Percentiles rank a stretch among this genome's conserved stretches.
Conservation (phyloP, 1,284 basidiomycete genomes). For the Naganishia liquefaciens region DNA sequence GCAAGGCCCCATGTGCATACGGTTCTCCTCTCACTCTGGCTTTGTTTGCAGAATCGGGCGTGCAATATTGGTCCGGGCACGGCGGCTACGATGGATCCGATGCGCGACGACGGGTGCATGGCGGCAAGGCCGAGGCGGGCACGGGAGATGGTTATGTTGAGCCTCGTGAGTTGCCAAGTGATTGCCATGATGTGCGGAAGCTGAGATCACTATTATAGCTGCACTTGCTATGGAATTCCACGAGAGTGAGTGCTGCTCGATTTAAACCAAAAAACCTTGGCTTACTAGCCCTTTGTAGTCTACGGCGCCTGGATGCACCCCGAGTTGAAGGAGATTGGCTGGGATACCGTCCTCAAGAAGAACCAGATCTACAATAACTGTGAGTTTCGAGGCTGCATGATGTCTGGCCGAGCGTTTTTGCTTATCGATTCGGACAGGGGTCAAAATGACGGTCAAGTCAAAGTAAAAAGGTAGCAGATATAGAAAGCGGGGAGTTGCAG, state of each 20-base stretch:
- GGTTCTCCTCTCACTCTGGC: too few relatives aligned
- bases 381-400: not conserved
- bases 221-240: constrained; percentile 35
- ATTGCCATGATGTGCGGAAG: not conserved
- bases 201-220: constrained; percentile 5
- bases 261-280: not conserved
- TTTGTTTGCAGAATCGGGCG: constrained; percentile 29
- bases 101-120: constrained; percentile 28
- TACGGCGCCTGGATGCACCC: constrained; percentile 34
- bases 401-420: not conserved
- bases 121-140: constrained; percentile 28
- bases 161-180: constrained; percentile 18
- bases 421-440: constrained; percentile 11
- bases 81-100: constrained; percentile 34
- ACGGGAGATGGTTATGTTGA: constrained; percentile 30
- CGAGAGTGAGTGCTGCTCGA: constrained; percentile 13
- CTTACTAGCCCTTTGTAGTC: constrained; percentile 14
- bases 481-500: not conserved
- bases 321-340: constrained; percentile 30
- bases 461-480: not conserved
- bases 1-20: not conserved
- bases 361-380: constrained; percentile 34
- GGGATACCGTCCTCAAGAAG: constrained; percentile 34
- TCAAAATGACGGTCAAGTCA: constrained; percentile 25
- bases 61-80: constrained; percentile 32